Conservation (phyloP, 2,329 filamentous ascomycete genomes). For the Podosphaera xanthii region DNA sequence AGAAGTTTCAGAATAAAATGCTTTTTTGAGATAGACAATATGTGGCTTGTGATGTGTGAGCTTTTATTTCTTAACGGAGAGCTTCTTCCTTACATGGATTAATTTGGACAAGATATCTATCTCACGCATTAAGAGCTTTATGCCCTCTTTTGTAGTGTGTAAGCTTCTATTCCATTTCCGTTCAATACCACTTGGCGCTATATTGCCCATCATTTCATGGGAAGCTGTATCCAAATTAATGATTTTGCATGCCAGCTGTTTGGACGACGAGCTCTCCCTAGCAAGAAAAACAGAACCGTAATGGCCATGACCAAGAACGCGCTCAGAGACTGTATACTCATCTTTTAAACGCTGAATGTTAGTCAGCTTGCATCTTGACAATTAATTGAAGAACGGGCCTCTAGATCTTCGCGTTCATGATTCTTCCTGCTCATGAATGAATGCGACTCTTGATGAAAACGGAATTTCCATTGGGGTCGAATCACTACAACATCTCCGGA, state of each 20-base stretch:
- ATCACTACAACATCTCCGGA: slow-evolving; percentile 26
- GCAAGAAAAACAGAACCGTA: slow-evolving; percentile 31
- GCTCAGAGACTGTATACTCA: slow-evolving; percentile 25
- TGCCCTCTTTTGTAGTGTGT: slow-evolving; percentile 11
- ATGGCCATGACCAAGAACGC: slow-evolving; percentile 29
- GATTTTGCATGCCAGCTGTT: slow-evolving; percentile 48
- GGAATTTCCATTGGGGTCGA: slow-evolving; percentile 18
- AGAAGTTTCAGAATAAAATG: slow-evolving; percentile 24
- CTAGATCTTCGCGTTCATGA: slow-evolving; percentile 17
- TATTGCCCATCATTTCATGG: background rate
- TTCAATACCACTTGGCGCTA: background rate
- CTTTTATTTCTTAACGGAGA: background rate
- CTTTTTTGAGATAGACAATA: slow-evolving; percentile 27
- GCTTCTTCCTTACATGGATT: slow-evolving; percentile 24
- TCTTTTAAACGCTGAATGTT: slow-evolving; percentile 22
- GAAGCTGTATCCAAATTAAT: slow-evolving; percentile 23
- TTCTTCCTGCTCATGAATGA: slow-evolving; percentile 4
- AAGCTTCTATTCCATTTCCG: slow-evolving; percentile 4
- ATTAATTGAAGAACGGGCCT: slow-evolving; percentile 11
- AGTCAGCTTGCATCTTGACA: slow-evolving; percentile 1
- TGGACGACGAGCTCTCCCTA: slow-evolving; percentile 25
- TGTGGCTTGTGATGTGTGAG: slow-evolving; percentile 23
- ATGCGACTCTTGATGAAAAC: slow-evolving; percentile 14
- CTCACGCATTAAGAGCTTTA: slow-evolving; percentile 24
- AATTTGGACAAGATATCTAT: slow-evolving; percentile 29